phyloP scores from a whole-genome alignment of 257 asterid species.

The Misopates orontium region DNA sequence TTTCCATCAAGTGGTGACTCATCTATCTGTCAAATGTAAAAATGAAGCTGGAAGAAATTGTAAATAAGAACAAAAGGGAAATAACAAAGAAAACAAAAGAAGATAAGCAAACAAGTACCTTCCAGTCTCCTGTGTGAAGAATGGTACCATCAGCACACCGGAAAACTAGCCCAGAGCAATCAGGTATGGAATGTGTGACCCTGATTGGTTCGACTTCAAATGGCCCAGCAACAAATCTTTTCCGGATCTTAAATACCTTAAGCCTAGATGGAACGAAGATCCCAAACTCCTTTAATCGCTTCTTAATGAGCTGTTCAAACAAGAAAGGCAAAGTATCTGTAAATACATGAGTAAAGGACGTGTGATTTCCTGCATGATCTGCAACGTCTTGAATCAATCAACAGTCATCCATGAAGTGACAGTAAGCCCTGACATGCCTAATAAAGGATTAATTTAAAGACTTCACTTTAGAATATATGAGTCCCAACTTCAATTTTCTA shows the following conservation, averaged over 20 bases:
- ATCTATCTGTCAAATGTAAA: conserved; percentile 67
- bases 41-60: conserved; percentile 10
- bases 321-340: conserved; percentile 19
- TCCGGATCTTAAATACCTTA: conserved; percentile 74
- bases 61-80: not conserved
- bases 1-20: conserved; percentile 96
- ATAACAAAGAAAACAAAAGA: conserved; percentile 10
- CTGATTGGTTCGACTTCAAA: conserved; percentile 91
- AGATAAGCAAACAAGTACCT: conserved; percentile 51
- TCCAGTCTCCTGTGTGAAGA: conserved; percentile 99
- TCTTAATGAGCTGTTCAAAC: conserved; percentile 79
- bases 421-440: conserved; percentile 1
- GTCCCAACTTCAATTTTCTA: conserved; percentile 14
- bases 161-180: conserved; percentile 96
- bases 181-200: conserved; percentile 98
- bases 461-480: conserved; percentile 8
- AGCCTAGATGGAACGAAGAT: conserved; percentile 92
- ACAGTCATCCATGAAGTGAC: conserved; percentile 14
- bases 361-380: conserved; percentile 6
- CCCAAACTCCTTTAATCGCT: conserved; percentile 93
- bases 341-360: conserved; percentile 14
- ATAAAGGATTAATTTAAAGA: not conserved
- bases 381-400: conserved; percentile 17
- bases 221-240: conserved; percentile 91
- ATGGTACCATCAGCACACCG: conserved; percentile 97